These are phyloP conservation scores for Fusarium longipes DNA, from an alignment of 2,329 filamentous ascomycete genomes.

Conservation along the genomic window DNA sequence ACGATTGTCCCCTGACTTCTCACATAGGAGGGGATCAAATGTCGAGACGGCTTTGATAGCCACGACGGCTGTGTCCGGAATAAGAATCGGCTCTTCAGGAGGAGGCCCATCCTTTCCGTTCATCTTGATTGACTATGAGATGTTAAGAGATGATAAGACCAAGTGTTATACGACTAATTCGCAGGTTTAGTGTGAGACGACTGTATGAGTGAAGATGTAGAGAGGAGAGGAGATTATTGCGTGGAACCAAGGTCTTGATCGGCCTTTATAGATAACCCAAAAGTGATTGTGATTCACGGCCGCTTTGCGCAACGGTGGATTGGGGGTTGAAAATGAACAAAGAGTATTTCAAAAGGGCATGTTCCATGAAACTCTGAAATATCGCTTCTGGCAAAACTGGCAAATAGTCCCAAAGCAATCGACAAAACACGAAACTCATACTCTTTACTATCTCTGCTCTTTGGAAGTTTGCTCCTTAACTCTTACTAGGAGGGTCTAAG, in stretches of 20 bases:
- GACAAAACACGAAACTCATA: neutral
- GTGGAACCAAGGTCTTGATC: neutral
- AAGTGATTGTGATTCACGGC: constrained; percentile 19
- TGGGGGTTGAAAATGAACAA: neutral
- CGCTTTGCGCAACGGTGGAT: neutral
- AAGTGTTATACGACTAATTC: neutral
- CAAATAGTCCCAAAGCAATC: neutral
- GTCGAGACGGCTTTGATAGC: constrained; percentile 7
- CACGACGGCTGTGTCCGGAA: neutral
- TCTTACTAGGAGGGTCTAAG: constrained; percentile 29
- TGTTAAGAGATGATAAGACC: neutral
- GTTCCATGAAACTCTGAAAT: neutral
- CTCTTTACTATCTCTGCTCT: neutral
- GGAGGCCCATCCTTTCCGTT: neutral
- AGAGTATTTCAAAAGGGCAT: neutral
- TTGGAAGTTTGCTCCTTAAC: neutral
- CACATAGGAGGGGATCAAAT: neutral
- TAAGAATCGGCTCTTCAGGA: constrained; percentile 6
- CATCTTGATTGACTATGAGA: constrained; percentile 3
- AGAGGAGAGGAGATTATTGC: neutral
- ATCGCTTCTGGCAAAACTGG: neutral
- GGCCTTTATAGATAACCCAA: neutral
- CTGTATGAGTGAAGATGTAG: neutral
- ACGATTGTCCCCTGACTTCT: neutral
- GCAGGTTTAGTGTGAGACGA: neutral